Percentiles rank a stretch among this genome's conserved stretches.
These are phyloP conservation scores for Megacollybia marginata DNA, from an alignment of 768 basidiomycete genomes.

Conservation along the genomic window DNA sequence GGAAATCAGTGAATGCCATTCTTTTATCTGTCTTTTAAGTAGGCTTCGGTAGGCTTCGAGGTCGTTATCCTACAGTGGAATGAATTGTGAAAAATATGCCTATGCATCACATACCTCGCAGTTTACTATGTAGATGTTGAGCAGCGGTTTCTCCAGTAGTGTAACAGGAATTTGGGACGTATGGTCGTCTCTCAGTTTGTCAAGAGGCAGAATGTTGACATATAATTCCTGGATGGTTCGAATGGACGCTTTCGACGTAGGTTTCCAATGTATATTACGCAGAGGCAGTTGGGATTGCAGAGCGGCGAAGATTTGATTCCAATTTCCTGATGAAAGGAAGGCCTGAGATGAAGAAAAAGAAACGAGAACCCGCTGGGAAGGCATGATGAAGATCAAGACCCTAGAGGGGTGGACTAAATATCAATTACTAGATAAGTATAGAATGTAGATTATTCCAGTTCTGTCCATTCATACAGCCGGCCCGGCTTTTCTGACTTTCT, in stretches of 20 bases:
- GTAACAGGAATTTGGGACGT: constrained; percentile 70
- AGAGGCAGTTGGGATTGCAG: constrained; percentile 74
- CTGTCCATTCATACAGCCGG: constrained; percentile 27
- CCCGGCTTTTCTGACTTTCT: constrained; percentile 77
- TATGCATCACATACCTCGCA: constrained; percentile 63
- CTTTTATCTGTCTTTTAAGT: constrained; percentile 81
- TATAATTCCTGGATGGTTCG: constrained; percentile 88
- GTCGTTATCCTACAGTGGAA: constrained; percentile 40
- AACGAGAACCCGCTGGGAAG: constrained; percentile 51
- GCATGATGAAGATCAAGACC: constrained; percentile 6
- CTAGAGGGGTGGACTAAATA: too few species aligned
- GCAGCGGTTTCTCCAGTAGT: constrained; percentile 77
- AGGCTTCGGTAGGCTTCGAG: constrained; percentile 71
- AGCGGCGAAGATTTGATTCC: constrained; percentile 61
- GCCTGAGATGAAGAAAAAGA: constrained; percentile 60
- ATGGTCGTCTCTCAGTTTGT: constrained; percentile 63
- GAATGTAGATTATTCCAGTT: too few species aligned
- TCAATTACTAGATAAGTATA: too few species aligned
- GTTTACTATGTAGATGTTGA: constrained; percentile 79
- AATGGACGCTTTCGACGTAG: constrained; percentile 57
- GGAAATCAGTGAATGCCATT: constrained; percentile 71
- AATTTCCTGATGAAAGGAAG: constrained; percentile 64
- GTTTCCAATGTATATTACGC: constrained; percentile 90
- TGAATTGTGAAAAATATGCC: neutral
- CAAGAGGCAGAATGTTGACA: constrained; percentile 63